Percentiles rank a stretch among this genome's conserved stretches.
phyloP scores from a whole-genome alignment of 805 yeast genomes.

The Nakazawaea pomicola region DNA sequence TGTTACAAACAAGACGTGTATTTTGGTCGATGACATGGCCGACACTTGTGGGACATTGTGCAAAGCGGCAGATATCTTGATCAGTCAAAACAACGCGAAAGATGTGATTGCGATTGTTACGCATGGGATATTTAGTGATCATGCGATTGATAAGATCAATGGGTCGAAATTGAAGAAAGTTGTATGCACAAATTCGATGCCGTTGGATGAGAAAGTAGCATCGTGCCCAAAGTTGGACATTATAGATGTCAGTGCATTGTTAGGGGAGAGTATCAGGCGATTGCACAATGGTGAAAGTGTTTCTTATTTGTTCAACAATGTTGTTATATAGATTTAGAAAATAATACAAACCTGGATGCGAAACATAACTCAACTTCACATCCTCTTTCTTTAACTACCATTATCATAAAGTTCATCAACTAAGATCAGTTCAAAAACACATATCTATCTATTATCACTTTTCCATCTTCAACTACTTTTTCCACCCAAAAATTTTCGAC shows the following conservation, averaged over 20 bases:
- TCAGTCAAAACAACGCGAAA: constrained; percentile 63
- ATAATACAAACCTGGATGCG: no score
- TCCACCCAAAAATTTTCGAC: constrained; percentile 11
- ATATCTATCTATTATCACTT: no score
- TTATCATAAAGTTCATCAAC: no score
- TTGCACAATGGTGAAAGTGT: constrained; percentile 95
- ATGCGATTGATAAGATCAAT: constrained; percentile 71
- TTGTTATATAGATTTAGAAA: no score
- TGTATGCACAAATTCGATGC: constrained; percentile 92
- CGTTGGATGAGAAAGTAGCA: constrained; percentile 59
- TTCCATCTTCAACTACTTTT: constrained; percentile 2
- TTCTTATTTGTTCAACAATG: constrained; percentile 77
- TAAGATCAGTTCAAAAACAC: no score
- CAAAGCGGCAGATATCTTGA: constrained; percentile 84
- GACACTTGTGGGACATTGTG: constrained; percentile 97
- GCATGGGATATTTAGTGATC: constrained; percentile 88
- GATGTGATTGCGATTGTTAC: constrained; percentile 91
- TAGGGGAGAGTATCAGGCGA: constrained; percentile 93
- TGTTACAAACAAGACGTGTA: constrained; percentile 75
- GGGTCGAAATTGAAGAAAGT: constrained; percentile 63
- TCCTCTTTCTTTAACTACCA: no score
- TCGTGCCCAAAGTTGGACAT: constrained; percentile 67
- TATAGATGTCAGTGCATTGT: constrained; percentile 77
- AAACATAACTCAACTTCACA: no score
- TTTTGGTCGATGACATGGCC: constrained; percentile 95